Evolutionary conservation across 2,329 filamentous ascomycete genomes (phyloP).

Genomic region (Colletotrichum somersetense): DNA sequence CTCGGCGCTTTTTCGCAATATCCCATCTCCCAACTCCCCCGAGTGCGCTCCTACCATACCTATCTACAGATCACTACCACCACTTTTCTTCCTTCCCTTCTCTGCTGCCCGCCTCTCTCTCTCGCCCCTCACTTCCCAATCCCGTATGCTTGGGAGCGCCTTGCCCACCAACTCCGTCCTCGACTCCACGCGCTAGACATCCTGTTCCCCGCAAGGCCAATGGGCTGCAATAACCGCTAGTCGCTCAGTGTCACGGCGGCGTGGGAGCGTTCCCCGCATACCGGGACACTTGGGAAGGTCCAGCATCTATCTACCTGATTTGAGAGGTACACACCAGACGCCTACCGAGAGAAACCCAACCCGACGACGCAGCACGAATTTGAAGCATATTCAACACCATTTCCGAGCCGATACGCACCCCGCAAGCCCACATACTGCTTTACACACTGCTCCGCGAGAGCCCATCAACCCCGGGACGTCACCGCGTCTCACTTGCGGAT

Average conservation of each 20-base stretch:
- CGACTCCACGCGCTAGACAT: slow-evolving; percentile 27
- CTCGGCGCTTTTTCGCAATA: slow-evolving; percentile 42
- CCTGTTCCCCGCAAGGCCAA: slow-evolving; percentile 56
- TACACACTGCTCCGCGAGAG: slow-evolving; percentile 3
- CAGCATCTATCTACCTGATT: slow-evolving; percentile 28
- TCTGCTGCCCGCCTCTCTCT: slow-evolving; percentile 41
- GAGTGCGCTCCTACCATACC: slow-evolving; percentile 30
- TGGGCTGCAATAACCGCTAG: slow-evolving; percentile 70
- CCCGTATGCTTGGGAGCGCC: slow-evolving; percentile 37
- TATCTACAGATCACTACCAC: slow-evolving; percentile 24
- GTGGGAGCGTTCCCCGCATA: slow-evolving; percentile 71
- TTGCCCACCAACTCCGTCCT: slow-evolving; percentile 24
- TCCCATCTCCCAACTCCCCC: slow-evolving; percentile 39
- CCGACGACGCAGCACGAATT: slow-evolving; percentile 21
- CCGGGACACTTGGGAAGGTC: slow-evolving; percentile 52
- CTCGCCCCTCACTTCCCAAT: slow-evolving; percentile 42
- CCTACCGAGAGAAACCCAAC: slow-evolving; percentile 6
- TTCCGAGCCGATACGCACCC: slow-evolving; percentile 15
- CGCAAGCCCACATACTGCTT: slow-evolving; percentile 35
- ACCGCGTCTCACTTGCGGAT: slow-evolving; percentile 7
- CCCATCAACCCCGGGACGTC: slow-evolving; percentile 5
- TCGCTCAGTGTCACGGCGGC: slow-evolving; percentile 67
- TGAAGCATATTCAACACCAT: not conserved
- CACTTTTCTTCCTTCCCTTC: slow-evolving; percentile 8
- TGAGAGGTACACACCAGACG: slow-evolving; percentile 23